These are phyloP conservation scores for Sporothrix protearum DNA, from an alignment of 2,329 filamentous ascomycete genomes.

Conservation along the genomic window DNA sequence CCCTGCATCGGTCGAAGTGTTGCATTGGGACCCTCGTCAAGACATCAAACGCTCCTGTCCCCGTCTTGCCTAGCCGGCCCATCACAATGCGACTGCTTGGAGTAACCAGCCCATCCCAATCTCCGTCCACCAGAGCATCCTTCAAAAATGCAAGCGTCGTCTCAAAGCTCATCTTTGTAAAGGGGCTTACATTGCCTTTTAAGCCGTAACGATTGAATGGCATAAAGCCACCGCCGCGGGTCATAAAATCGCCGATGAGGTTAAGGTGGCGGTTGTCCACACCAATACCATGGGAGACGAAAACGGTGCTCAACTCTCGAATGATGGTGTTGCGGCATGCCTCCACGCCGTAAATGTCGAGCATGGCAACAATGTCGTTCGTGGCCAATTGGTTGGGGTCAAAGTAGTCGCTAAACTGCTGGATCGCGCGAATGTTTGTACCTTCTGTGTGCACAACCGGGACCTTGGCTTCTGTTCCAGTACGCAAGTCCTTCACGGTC, in stretches of 20 bases:
- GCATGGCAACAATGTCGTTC: slow-evolving; percentile 86
- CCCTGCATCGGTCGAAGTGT: slow-evolving; percentile 39
- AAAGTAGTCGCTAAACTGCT: slow-evolving; percentile 78
- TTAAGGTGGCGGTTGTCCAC: slow-evolving; percentile 92
- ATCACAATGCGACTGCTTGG: slow-evolving; percentile 87
- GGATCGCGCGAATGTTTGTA: slow-evolving; percentile 87
- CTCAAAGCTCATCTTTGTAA: slow-evolving; percentile 99
- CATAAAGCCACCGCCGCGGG: slow-evolving; percentile 81
- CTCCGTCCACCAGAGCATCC: slow-evolving; percentile 84
- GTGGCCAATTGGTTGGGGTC: slow-evolving; percentile 83
- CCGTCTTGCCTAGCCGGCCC: slow-evolving; percentile 75
- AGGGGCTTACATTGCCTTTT: slow-evolving; percentile 77
- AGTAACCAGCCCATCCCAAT: slow-evolving; percentile 81
- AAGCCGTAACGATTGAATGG: slow-evolving; percentile 92
- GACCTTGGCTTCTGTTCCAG: slow-evolving; percentile 49
- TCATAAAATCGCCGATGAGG: slow-evolving; percentile 97
- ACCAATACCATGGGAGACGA: slow-evolving; percentile 83
- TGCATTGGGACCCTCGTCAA: slow-evolving; percentile 59
- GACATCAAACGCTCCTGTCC: slow-evolving; percentile 90
- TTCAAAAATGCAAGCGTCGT: slow-evolving; percentile 91
- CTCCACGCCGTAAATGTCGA: slow-evolving; percentile 86
- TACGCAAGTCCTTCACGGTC: slow-evolving; percentile 46
- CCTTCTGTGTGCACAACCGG: slow-evolving; percentile 72
- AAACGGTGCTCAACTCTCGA: slow-evolving; percentile 78
- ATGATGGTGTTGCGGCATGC: slow-evolving; percentile 86